Evolutionary conservation across 352 stramenopile species (phyloP), one percentile per base, ranked within the genome.

Genomic region (Pythium oligandrum): DNA sequence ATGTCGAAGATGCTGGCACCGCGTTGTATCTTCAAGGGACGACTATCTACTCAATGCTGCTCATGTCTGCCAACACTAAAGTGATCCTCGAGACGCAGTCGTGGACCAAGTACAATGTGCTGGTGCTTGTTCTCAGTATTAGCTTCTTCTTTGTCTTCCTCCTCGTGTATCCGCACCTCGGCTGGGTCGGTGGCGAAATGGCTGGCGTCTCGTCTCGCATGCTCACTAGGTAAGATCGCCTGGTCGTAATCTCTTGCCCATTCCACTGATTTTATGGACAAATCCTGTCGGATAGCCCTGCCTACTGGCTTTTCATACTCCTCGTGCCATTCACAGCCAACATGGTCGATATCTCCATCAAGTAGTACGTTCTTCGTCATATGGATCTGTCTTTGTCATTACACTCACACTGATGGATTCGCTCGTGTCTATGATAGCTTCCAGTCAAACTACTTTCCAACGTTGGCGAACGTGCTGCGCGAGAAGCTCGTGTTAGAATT

Each of bases 21-120:
- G 72, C 57, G 10, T 57, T 86, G 6, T 88, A 90, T 57, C 53
- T 88, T 3, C 75, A 88, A 45, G 77, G 78, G 53, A 78, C 70
- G 33, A 62, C 86, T 11, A 78, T 88, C 45, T 91, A 89, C 65
- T 84, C 78, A 9, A 63, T 71, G 11, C 61, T 91, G 44, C 69
- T 91, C 49, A 83, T 89, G 76, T 86, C 81, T 6, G 78, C 78
- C 35, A 91, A 91, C 46, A 8, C 70, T 47, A 91, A 91, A 63
- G 81, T 91, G n/a, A 57, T 81, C 4, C 47, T 91, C 35, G 78
- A 89, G 60, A 89, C 81, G 5, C 60, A 81, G n/a, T 87, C 70
- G 34, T 91, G 81, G 81, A 91, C 75, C 44, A 83, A 82, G 53
- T 86, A 75, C 63, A 86, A 87, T 61, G 51, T 61, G 9, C 49